Base-by-base conservation (phyloP, 441 rosid species). In the Eutrema salsugineum region DNA sequence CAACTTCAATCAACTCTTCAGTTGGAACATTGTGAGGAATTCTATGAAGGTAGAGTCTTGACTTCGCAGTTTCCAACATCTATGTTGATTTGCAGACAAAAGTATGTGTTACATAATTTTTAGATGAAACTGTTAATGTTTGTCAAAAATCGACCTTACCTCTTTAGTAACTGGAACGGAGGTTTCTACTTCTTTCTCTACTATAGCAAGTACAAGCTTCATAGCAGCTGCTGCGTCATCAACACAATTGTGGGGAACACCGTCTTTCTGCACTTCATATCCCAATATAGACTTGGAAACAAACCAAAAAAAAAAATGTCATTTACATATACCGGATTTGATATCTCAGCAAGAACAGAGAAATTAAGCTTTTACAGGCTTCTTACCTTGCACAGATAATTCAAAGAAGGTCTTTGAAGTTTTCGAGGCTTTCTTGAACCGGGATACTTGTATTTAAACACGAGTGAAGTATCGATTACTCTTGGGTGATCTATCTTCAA, bases 201-300 rank as follows among this genome's bases (percentile, higher is more conserved):
- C 54, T 70, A 67, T 73, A 28, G 97, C 91, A 79, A 91, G 90
- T 39, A 85, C 88, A 59, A 93, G 85, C 73, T 86, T 86, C 97
- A 93, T 86, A 17, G 91, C 88, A 66, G 94, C 95, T 68, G 74
- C 42, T 51, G 96, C 96, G 69, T 93, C 98, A 59, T 90, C 85
- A 19, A 85, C 22, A 72, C 94, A 93, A 72, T 84, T 83, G 70
- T 89, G 96, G 0, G 97, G 87, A 76, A 86, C 83, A 35, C 89
- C 91, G 57, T 79, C 66, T 78, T 85, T 70, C 61, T 91, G 89
- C 68, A 89, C 81, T 70, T 85, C 89, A 73, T 81, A 85, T 40
- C 92, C 88, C 72, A 91, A 77, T 71, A 91, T 75, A 49, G 75
- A 63, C 96, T 93, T 12, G 85, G 11, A 59, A 66, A 77, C 75